A percentile compares a stretch with the other conserved stretches of the same genome.
Conservation (phyloP, 768 basidiomycete species). For the Tricholoma matsutake region DNA sequence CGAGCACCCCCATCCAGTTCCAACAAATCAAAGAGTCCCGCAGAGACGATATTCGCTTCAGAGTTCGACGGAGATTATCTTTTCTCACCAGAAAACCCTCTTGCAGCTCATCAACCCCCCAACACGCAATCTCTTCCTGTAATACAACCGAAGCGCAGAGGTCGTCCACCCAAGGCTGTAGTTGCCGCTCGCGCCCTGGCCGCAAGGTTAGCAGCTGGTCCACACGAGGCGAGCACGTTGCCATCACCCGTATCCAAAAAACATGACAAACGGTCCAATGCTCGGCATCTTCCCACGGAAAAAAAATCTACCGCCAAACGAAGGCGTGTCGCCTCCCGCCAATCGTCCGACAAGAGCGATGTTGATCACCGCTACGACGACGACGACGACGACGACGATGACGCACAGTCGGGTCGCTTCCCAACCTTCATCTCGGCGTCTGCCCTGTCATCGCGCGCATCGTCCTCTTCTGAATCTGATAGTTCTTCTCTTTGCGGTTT, state of each 20-base stretch:
- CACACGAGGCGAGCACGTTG: constrained; percentile 16
- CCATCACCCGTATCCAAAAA: constrained; percentile 13
- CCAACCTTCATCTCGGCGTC: constrained; percentile 72
- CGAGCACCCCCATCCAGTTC: constrained; percentile 19
- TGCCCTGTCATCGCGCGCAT: constrained; percentile 45
- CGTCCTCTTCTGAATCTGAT: constrained; percentile 46
- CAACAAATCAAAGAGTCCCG: constrained; percentile 27
- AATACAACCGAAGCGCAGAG: constrained; percentile 43
- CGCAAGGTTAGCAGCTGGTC: constrained; percentile 11
- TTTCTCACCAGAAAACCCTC: constrained; percentile 6
- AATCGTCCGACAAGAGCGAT: constrained; percentile 38
- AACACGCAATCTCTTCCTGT: constrained; percentile 14
- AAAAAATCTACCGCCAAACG: constrained; percentile 34
- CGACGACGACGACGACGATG: constrained; percentile 27
- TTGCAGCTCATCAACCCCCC: constrained; percentile 9
- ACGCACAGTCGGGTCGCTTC: constrained; percentile 39
- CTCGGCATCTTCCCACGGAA: constrained; percentile 14
- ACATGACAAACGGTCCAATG: constrained; percentile 11
- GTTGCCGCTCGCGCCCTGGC: constrained; percentile 32
- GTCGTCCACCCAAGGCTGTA: constrained; percentile 53
- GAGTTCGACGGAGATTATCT: constrained; percentile 34
- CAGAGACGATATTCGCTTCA: constrained; percentile 39
- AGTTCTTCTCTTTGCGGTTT: constrained; percentile 39
- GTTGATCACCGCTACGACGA: constrained; percentile 29
- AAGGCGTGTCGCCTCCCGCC: constrained; percentile 28